Base-by-base conservation (phyloP, 139 green algal species). In the Edaphochlamys debaryana region DNA sequence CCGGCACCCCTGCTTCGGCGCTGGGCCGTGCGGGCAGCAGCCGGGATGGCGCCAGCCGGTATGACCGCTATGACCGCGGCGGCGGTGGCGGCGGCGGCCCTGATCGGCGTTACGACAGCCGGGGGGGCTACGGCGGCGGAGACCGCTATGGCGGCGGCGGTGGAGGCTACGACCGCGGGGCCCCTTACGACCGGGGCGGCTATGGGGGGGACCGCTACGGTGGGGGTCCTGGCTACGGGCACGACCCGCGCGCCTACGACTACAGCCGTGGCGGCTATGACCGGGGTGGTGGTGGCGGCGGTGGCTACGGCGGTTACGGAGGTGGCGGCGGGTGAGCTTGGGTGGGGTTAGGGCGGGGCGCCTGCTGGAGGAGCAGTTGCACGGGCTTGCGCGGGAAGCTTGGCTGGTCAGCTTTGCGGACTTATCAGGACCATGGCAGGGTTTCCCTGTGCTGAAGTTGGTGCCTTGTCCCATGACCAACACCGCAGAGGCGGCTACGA, bases 1-100 rank as follows among this genome's bases (percentile, higher is more conserved):
- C 93, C 30, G 93, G 93, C 63, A 95, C 93, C 29, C 93, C 92
- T 17, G 93, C 92, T 0, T 88, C 90, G 34, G 87, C 86, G 13
- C 86, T 95, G 45, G 85, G 86, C 37, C 83, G 82, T 27, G 89
- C 89, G 2, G 34, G 69, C 36, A 19, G 85, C 29, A 52, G 32
- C 50, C 54, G 78, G 4, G 54, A 73, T 0, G 68, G 62, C 72
- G 60, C 80, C 25, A 52, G 56, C 29, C 45, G 72, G 37, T 72
- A 70, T 11, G 79, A 83, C 58, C 63, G 69, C 17, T 60, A 56
- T 32, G 38, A 62, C 66, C 54, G 73, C 27, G 32, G 32, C 5
- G 36, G 58, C 40, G 15, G 56, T 63, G 22, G 25, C 56, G 45
- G 45, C 11, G n/a, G n/a, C n/a, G n/a, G n/a, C n/a, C n/a, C n/a